phyloP scores from a whole-genome alignment of 148 eudicot species.

The Vaccinium macrocarpon region DNA sequence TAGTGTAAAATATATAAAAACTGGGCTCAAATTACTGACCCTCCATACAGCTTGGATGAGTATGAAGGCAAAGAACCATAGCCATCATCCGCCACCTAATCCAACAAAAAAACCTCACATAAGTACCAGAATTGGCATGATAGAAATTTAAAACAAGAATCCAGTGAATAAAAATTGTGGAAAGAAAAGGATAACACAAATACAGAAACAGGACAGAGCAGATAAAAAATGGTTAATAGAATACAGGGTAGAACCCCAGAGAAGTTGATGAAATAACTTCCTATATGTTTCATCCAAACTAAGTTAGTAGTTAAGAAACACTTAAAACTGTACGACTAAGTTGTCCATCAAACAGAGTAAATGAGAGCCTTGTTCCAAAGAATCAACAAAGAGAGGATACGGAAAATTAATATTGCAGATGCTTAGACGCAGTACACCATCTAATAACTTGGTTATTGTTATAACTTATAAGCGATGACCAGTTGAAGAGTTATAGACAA shows the following conservation, averaged over 20 bases:
- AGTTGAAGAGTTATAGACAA: neutral
- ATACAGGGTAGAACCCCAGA: neutral
- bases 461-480: neutral
- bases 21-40: slow-evolving; percentile 42
- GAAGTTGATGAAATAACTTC: neutral
- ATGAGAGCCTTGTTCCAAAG: neutral
- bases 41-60: slow-evolving; percentile 69
- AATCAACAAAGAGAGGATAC: neutral
- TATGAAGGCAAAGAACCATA: slow-evolving; percentile 67
- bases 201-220: neutral
- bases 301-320: neutral
- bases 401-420: neutral
- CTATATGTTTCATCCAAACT: neutral
- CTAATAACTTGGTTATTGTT: neutral
- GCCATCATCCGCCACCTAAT: slow-evolving; percentile 58
- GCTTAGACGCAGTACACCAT: neutral
- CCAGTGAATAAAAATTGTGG: neutral
- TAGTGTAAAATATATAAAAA: neutral
- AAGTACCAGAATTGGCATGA: neutral
- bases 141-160: neutral
- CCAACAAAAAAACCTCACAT: neutral
- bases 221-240: neutral
- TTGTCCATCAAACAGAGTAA: neutral
- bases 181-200: neutral
- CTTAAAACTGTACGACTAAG: neutral